A percentile compares a stretch with the other conserved stretches of the same genome.
phyloP scores from a whole-genome alignment of 1,284 basidiomycete genomes.

The Cutaneotrichosporon daszewskae region DNA sequence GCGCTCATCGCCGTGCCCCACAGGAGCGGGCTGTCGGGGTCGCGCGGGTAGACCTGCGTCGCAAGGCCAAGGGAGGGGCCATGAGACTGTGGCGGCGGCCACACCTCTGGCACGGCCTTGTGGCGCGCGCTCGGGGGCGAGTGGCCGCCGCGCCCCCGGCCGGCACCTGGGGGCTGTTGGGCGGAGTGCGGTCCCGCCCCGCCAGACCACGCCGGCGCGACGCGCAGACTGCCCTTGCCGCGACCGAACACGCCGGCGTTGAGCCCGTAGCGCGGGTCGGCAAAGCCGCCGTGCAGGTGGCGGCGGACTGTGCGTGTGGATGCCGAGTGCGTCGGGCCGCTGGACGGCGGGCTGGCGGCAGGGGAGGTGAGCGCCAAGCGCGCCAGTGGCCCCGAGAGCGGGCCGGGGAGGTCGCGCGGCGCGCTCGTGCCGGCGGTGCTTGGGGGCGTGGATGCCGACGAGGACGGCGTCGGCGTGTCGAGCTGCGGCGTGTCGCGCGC shows the following conservation, averaged over 20 bases:
- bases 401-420: neutral
- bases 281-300: slow-evolving; percentile 4
- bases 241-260: slow-evolving; percentile 16
- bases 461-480: slow-evolving; percentile 1
- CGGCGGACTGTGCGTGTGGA: slow-evolving; percentile 1
- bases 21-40: slow-evolving; percentile 23
- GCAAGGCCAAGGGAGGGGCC: too few relatives aligned
- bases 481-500: slow-evolving; percentile 15
- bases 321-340: neutral
- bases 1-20: slow-evolving; percentile 3
- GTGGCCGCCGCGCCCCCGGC: neutral
- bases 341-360: neutral
- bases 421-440: neutral
- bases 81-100: slow-evolving; percentile 15
- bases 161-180: neutral
- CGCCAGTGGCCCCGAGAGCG: neutral
- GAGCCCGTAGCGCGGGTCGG: slow-evolving; percentile 23
- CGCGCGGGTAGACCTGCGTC: slow-evolving; percentile 29
- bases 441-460: neutral
- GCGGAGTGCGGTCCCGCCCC: neutral
- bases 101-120: slow-evolving; percentile 19
- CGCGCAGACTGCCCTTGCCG: slow-evolving; percentile 11
- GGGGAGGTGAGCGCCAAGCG: neutral
- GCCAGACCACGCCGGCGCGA: slow-evolving; percentile 22
- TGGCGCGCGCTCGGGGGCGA: neutral